Evolutionary conservation across 2,329 filamentous ascomycete species (phyloP).

Genomic region (Calonectria multiphialidica): DNA sequence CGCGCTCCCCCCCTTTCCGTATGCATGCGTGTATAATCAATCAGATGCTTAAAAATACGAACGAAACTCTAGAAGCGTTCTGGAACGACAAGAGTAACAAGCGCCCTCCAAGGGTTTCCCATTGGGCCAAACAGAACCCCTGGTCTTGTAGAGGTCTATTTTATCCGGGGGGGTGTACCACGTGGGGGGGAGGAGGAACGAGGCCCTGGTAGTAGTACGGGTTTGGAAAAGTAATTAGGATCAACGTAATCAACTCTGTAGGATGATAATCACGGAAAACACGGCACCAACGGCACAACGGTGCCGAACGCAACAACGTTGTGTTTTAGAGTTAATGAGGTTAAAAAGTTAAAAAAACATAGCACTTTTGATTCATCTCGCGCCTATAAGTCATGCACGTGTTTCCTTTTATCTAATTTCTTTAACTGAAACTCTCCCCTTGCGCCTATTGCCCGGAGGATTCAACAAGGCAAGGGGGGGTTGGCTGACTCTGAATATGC

Average conservation of each 20-base stretch:
- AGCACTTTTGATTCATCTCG: neutral
- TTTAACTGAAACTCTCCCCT: neutral
- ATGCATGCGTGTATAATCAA: no score
- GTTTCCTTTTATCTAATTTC: neutral
- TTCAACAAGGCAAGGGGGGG: neutral
- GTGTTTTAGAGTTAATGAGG: neutral
- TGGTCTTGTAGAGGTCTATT: neutral
- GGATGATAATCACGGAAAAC: neutral
- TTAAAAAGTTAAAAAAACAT: neutral
- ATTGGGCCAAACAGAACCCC: no score
- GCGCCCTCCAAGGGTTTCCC: neutral
- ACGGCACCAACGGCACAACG: slow-evolving; percentile 1
- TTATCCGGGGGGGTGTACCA: neutral
- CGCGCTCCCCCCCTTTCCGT: neutral
- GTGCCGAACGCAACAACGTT: neutral
- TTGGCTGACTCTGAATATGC: neutral
- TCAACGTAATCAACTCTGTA: neutral
- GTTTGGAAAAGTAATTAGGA: neutral
- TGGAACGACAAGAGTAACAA: neutral
- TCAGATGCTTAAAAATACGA: neutral
- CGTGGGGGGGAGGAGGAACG: neutral
- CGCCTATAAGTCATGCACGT: neutral
- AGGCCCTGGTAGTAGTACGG: neutral
- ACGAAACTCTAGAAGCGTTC: neutral
- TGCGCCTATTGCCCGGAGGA: neutral